A percentile compares a stretch with the other conserved stretches of the same genome.
phyloP scores from a whole-genome alignment of 2,329 filamentous ascomycete genomes.

The Aureobasidium sp. region DNA sequence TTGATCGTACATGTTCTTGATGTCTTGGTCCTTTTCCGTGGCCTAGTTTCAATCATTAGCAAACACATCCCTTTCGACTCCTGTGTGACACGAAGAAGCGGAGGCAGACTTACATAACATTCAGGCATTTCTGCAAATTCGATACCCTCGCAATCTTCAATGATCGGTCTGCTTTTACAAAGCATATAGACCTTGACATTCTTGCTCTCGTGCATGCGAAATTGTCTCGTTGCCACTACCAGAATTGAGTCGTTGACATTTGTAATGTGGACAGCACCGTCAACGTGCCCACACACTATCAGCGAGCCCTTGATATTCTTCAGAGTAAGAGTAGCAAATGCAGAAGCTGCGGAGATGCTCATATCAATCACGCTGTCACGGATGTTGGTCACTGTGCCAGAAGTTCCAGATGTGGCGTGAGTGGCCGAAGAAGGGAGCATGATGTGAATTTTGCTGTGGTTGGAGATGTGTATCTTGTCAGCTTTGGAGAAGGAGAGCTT shows the following conservation, averaged over 20 bases:
- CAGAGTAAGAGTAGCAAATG: constrained; percentile 62
- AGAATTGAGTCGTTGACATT: constrained; percentile 62
- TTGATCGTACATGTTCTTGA: constrained; percentile 69
- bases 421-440: constrained; percentile 64
- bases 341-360: constrained; percentile 25
- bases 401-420: constrained; percentile 53
- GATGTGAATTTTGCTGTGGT: constrained; percentile 63
- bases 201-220: constrained; percentile 80
- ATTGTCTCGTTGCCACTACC: constrained; percentile 74
- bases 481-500: constrained; percentile 48
- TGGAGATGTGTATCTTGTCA: constrained; percentile 45
- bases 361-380: constrained; percentile 70
- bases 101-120: constrained; percentile 51
- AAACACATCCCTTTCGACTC: no score
- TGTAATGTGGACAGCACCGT: constrained; percentile 77
- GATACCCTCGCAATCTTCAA: constrained; percentile 75
- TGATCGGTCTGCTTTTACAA: constrained; percentile 78
- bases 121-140: constrained; percentile 69
- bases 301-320: constrained; percentile 63
- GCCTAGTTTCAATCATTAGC: neutral
- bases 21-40: constrained; percentile 19
- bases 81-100: neutral
- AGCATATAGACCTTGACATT: constrained; percentile 78
- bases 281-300: constrained; percentile 68
- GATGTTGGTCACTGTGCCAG: constrained; percentile 64